phyloP scores from a whole-genome alignment of 78 protist species.

The Cyanophora paradoxa region DNA sequence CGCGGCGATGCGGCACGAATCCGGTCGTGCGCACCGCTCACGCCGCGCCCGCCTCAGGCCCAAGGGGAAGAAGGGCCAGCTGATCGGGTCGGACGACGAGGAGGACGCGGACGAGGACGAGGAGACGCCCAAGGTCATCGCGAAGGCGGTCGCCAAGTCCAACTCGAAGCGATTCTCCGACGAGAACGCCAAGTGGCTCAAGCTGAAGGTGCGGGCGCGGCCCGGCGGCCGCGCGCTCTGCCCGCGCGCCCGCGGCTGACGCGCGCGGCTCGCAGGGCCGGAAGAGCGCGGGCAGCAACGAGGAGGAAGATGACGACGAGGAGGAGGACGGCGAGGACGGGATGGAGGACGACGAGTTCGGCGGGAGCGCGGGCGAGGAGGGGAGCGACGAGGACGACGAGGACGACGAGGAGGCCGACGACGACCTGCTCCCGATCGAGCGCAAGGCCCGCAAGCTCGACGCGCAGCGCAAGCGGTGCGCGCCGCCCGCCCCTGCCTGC shows the following conservation, averaged over 20 bases:
- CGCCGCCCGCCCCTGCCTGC: conserved; percentile 20
- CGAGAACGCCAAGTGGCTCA: neutral
- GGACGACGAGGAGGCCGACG: conserved; percentile 20
- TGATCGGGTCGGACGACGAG: neutral
- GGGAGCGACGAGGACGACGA: neutral
- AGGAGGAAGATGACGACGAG: neutral
- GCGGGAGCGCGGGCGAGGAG: neutral
- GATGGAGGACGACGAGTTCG: conserved; percentile 23
- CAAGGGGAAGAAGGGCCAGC: neutral
- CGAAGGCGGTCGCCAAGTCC: neutral
- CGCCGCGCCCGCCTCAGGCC: too few relatives aligned
- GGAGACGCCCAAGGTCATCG: neutral
- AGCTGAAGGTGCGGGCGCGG: neutral
- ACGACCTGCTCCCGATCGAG: conserved; percentile 26
- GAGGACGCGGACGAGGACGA: conserved; percentile 39
- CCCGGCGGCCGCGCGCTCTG: too few relatives aligned
- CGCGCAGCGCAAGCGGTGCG: neutral
- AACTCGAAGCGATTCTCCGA: neutral
- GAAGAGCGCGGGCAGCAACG: neutral
- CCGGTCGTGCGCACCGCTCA: too few relatives aligned
- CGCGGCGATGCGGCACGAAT: too few relatives aligned
- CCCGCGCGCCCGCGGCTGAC: too few relatives aligned
- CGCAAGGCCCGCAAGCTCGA: neutral
- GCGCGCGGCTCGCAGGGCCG: neutral
- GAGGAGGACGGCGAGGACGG: conserved; percentile 16